Evolutionary conservation across 2,329 filamentous ascomycete species (phyloP).

Genomic region (Diplodia mutila): DNA sequence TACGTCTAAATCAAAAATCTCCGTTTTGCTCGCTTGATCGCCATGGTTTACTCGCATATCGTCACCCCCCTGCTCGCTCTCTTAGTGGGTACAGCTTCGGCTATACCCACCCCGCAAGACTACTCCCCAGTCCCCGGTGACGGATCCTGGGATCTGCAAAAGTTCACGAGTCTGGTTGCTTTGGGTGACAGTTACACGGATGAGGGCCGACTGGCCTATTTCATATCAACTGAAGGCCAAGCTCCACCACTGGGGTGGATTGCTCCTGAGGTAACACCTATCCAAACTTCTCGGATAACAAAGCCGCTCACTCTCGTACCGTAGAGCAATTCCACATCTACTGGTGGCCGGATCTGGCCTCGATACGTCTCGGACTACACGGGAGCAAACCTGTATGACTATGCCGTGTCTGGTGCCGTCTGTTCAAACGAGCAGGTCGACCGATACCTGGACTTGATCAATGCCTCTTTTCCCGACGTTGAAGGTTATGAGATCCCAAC

Average conservation of each 20-base stretch:
- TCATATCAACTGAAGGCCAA: constrained; percentile 58
- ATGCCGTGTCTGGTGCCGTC: constrained; percentile 72
- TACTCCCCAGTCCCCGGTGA: neutral
- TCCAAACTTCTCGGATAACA: neutral
- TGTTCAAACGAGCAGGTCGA: constrained; percentile 71
- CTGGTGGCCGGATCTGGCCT: constrained; percentile 71
- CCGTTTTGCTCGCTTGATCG: constrained; percentile 13
- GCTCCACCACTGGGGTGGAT: constrained; percentile 66
- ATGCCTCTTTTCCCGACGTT: constrained; percentile 62
- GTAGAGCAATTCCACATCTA: constrained; percentile 57
- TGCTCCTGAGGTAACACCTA: constrained; percentile 47
- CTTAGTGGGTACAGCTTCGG: constrained; percentile 1
- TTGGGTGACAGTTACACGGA: constrained; percentile 82
- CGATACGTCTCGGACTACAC: constrained; percentile 66
- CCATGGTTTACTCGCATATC: constrained; percentile 1
- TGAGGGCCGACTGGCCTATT: constrained; percentile 68
- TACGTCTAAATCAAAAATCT: neutral
- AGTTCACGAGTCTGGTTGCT: constrained; percentile 66
- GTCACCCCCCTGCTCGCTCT: constrained; percentile 1
- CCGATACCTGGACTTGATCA: constrained; percentile 56
- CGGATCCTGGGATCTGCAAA: constrained; percentile 45
- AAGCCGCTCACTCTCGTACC: neutral
- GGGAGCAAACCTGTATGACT: constrained; percentile 62
- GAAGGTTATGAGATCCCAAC: constrained; percentile 52
- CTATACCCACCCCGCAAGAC: constrained; percentile 4